These are phyloP conservation scores for Elsinoe arachidis DNA, from an alignment of 2,329 filamentous ascomycete species.

Conservation along the genomic window DNA sequence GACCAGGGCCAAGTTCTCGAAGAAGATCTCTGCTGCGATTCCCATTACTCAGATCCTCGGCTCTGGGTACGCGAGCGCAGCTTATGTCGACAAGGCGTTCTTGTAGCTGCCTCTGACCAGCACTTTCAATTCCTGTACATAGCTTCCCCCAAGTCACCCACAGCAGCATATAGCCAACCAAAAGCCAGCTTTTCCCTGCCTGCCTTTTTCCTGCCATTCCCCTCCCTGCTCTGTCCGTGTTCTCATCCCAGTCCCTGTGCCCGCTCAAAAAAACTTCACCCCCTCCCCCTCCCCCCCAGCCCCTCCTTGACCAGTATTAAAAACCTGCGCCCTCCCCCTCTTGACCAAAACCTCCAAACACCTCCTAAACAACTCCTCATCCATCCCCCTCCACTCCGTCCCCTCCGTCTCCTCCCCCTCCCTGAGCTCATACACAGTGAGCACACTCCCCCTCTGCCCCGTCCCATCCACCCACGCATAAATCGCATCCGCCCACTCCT, in stretches of 20 bases:
- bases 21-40: constrained; percentile 33
- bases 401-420: constrained; percentile 71
- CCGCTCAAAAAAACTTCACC: constrained; percentile 84
- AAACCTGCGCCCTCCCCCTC: constrained; percentile 84
- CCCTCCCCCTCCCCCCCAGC: constrained; percentile 79
- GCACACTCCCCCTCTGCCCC: constrained; percentile 75
- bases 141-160: background rate
- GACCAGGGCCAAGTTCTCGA: constrained; percentile 43
- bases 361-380: constrained; percentile 69
- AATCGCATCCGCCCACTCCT: constrained; percentile 80
- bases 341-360: constrained; percentile 76
- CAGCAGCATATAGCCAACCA: too few relatives aligned
- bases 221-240: too few relatives aligned
- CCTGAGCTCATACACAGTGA: constrained; percentile 86
- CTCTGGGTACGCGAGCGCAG: constrained; percentile 28
- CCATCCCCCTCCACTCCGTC: constrained; percentile 47
- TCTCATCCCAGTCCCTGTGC: background rate
- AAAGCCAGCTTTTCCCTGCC: background rate
- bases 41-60: constrained; percentile 40
- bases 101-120: constrained; percentile 12
- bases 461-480: constrained; percentile 77
- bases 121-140: background rate
- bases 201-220: background rate
- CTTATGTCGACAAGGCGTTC: constrained; percentile 39
- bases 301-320: constrained; percentile 32